Evolutionary conservation across 1,284 basidiomycete genomes (phyloP), one percentile per base, ranked within the genome.

Genomic region (Rhodotorula sp.): DNA sequence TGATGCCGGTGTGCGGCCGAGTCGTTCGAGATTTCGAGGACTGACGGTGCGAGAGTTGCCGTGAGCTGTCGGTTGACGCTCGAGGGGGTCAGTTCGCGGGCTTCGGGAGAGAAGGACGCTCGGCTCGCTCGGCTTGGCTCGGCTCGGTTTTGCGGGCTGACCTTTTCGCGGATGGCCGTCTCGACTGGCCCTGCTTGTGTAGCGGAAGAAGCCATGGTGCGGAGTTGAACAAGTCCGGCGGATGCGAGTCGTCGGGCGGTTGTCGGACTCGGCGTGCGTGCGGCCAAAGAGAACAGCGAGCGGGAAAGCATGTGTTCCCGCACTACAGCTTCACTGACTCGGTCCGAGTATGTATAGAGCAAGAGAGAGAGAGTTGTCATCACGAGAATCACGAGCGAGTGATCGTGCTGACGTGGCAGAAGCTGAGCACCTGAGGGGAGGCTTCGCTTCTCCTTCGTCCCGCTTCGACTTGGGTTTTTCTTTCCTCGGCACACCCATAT

Each of bases 21-120:
- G 66, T 78, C 77, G 71, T 78, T 78, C 10, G 69, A 61, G 62
- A 78, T 74, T 31, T 56, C 60, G 49, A 78, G 63, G n/a, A 64
- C 19, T 10, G 65, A 10, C 3, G 77, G 76, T 2, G 62, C 54
- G 43, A 78, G 62, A 4, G 69, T 56, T 8, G 65, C 58, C 23
- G 72, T 69, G 19, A 78, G 67, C 15, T 56, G 56, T 19, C 5
- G 3, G 50, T 18, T 18, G 50, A 5, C 5, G 6, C 28, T 28
- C 28, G 57, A 43, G 34, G 14, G 57, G 57, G 57, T 45, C 38
- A 43, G 57, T 12, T 15, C 38, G 19, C 10, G 16, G 38, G 21
- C 0, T 3, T 1, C 18, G 2, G 48, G 21, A 12, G 23, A 0
- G 18, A 31, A 19, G 16, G 15, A 12, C 60, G 43, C 49, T 43